Conservation (phyloP, 2,329 filamentous ascomycete genomes). For the Pestalotiopsis sp. region DNA sequence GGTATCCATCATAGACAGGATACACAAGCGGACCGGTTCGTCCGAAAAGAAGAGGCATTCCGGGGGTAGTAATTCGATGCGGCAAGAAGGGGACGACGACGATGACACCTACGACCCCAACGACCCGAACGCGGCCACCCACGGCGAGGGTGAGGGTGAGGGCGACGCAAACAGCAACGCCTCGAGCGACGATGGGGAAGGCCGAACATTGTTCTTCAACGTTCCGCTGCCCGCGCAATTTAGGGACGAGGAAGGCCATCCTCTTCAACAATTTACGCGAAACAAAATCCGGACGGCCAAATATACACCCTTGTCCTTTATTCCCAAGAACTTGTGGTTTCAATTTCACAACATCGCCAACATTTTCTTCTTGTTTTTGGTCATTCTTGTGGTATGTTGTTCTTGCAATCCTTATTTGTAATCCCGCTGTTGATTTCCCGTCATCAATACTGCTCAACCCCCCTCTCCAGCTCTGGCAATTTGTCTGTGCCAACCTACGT, state of each 20-base stretch:
- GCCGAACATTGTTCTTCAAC: constrained; percentile 80
- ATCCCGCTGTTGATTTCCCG: background rate
- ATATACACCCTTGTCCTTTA: constrained; percentile 91
- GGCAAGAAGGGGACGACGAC: constrained; percentile 26
- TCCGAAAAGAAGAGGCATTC: constrained; percentile 69
- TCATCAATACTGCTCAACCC: background rate
- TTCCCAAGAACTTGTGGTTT: constrained; percentile 96
- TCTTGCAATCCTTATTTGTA: constrained; percentile 12
- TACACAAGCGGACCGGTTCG: constrained; percentile 61
- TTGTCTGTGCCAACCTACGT: background rate
- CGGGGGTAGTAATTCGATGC: constrained; percentile 32
- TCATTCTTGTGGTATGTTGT: constrained; percentile 84
- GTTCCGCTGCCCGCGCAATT: constrained; percentile 72
- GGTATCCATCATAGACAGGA: constrained; percentile 75
- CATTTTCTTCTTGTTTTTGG: constrained; percentile 95
- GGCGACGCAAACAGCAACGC: constrained; percentile 35
- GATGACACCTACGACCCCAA: constrained; percentile 26
- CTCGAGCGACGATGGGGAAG: constrained; percentile 40
- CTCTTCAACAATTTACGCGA: constrained; percentile 68
- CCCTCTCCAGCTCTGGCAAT: too few relatives aligned
- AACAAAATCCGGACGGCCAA: constrained; percentile 99
- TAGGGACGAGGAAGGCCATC: constrained; percentile 78
- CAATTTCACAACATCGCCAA: constrained; percentile 99
- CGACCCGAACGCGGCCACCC: constrained; percentile 22
- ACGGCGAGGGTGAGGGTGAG: constrained; percentile 34